Base-by-base conservation (phyloP, 345 rosid species). In the Bruguiera parviflora region DNA sequence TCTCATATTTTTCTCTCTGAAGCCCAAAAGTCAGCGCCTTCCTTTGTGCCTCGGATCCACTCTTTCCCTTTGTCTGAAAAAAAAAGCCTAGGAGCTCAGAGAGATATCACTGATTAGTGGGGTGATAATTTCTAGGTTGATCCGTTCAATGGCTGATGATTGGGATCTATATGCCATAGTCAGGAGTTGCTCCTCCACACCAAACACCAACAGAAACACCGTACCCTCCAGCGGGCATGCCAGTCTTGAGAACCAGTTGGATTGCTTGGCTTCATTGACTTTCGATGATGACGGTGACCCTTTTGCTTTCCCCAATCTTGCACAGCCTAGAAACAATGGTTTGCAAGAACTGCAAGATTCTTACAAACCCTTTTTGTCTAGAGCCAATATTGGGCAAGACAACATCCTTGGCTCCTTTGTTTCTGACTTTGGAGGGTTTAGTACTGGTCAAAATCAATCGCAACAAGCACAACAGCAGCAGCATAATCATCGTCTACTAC, bases 151-250 rank as follows among this genome's bases (percentile, higher is more conserved):
- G 52, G 51, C 51, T 25, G 86, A 82, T 46, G 88, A 86, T 55
- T 94, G 97, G 98, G 98, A 91, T 84, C 89, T 94, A 39, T 74
- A 53, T 53, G 96, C 98, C 8, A 80, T 94, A 33, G 95, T 94
- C 11, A 87, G 87, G 76, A 78, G 95, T 73, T 91, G 88, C 75
- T 61, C 73, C 76, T 63, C 91, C 24, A 56, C 49, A 22, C 0
- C 64, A 55, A 46, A 16, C 43, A 20, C 66, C 52, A 5, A 19
- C 27, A 31, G 35, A 13, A 43, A 75, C 7, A 56, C 63, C 4
- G 28, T 43, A 10, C 8, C 64, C 19, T 8, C 56, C 31, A 8
- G 10, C 57, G 69, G 46, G 29, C 37, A 21, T 5, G 59, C 19
- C 4, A 43, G 21, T 46, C 28, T 24, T 5, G 74, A 69, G 27